Evolutionary conservation across 192 early-diverging fungal genomes (phyloP), one percentile per base, ranked within the genome.

Genomic region (Rhizophagus clarus): DNA sequence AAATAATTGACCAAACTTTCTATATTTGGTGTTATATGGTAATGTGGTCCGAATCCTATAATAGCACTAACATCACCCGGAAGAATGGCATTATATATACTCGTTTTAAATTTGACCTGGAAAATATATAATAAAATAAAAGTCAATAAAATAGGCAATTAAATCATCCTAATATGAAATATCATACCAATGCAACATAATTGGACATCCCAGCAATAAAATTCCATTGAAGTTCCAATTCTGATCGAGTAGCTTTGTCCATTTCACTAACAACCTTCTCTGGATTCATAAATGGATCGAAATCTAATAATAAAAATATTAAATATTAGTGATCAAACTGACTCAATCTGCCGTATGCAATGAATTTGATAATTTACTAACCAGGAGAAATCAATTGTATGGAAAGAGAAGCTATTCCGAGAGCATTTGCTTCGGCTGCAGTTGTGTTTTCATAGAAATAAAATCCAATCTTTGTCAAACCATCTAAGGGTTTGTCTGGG

Each of bases 101-200:
- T 32, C 11, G 42, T 72, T 72, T 32, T 72, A 37, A 72, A 72
- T 20, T 34, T 72, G 20, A 72, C 42, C 69, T 72, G 2, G 34
- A 45, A 11, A 2, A 40, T 72, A 22, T 1, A 17, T 32, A 34
- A 22, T 37, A 34, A 17, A 34, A 22, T 37, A 34, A 17, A 72
- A 20, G n/a, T 42, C 20, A 72, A 34, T 32, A n/a, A 15, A 37
- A 15, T 11, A 24, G 37, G 5, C 4, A 42, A 42, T 45, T 45
- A 42, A 45, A 72, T 12, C 11, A 15, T 72, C 1, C 1, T 22
- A 72, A 45, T 37, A 2, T 37, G 3, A 63, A 22, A 1, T 10
- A 9, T 37, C 20, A 45, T 20, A 72, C 69, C 69, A 72, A 26
- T 40, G 69, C 32, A 72, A 32, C 37, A 45, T 72, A 72, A 22